Evolutionary conservation across 2,329 filamentous ascomycete species (phyloP), one percentile per base, ranked within the genome.

Genomic region (Neoscytalidium dimidiatum): DNA sequence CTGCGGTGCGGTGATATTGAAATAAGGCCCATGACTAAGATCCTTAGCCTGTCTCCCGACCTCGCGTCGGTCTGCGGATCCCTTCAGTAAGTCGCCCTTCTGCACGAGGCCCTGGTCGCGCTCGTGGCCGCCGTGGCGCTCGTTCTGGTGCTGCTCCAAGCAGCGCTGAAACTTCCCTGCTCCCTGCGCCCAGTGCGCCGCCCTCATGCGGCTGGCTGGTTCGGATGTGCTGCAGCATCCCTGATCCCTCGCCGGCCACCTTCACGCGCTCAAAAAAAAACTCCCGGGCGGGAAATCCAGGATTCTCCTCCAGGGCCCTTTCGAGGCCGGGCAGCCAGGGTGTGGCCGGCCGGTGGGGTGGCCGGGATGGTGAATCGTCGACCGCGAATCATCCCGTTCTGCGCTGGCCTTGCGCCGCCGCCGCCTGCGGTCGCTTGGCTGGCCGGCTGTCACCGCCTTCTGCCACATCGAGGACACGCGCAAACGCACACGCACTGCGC

Each of bases 21-120:
- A 64, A 56, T 64, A 64, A 64, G 52, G 62, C 62, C 52, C 62
- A 64, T 64, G 62, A 64, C 62, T 64, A 64, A 64, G 41, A 48
- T 53, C 49, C 43, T 48, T 64, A 64, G 62, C 51, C 62, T 21
- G 51, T 64, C 52, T 38, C 51, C 51, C 43, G 52, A 51, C 28
- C 17, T 38, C 43, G 48, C 48, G 28, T 63, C 61, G n/a, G 26
- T 28, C 13, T 63, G 61, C 48, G 61, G 61, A 63, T 63, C 61
- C 38, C 49, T 46, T 44, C 49, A 53, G 53, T 23, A 56, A 17
- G 46, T 62, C 46, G 60, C 38, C 33, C 38, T 58, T 21, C 38
- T 58, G 53, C 53, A 58, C 13, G 53, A 57, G 52, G 51, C 52
- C 35, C 52, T 44, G 52, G 35, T 44, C 53, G 52, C 53, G 53